Base-by-base conservation (phyloP, 1,284 basidiomycete genomes). In the Hymenochaete sp. region DNA sequence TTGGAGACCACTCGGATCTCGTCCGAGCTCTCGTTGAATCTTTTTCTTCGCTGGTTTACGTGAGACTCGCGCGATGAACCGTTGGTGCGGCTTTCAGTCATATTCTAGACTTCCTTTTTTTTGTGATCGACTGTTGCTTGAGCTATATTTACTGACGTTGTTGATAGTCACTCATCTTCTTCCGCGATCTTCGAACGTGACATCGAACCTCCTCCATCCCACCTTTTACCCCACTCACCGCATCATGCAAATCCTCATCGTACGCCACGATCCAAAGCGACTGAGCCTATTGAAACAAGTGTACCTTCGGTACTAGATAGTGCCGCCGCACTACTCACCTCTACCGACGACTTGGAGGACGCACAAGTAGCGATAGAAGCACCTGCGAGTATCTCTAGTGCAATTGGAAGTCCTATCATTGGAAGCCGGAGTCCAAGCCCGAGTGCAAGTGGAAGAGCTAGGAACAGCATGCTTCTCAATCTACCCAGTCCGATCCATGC, bases 151-250 rank as follows among this genome's bases (percentile, higher is more conserved):
- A 37, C 44, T 36, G 19, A 37, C 29, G 31, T 31, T 48, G 18
- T 16, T 36, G 38, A 36, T 58, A 84, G 82, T 6, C 82, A 81
- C 55, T 84, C 82, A 0, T 82, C 80, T 0, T 83, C 82, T 0
- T 84, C 81, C 1, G 84, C 83, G 38, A 88, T 87, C 45, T 88
- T 88, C 48, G 83, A 87, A 61, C 77, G 84, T 36, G 84, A 88
- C 57, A 85, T 88, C 52, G 84, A 87, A 54, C 76, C 79, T 18
- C 72, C 74, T 0, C 62, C 71, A 0, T 62, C 71, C 44, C 57
- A 49, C 24, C 45, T 45, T 57, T 32, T 28, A 33, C 37, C 42
- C 16, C 44, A 41, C 28, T n/a, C n/a, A n/a, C 62, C 67, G 50
- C 72, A 70, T 56, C 62, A 62, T 6, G 56, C 58, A 8, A 77